These are phyloP conservation scores for Karstenula rhodostoma DNA, from an alignment of 2,329 filamentous ascomycete genomes.

Conservation along the genomic window DNA sequence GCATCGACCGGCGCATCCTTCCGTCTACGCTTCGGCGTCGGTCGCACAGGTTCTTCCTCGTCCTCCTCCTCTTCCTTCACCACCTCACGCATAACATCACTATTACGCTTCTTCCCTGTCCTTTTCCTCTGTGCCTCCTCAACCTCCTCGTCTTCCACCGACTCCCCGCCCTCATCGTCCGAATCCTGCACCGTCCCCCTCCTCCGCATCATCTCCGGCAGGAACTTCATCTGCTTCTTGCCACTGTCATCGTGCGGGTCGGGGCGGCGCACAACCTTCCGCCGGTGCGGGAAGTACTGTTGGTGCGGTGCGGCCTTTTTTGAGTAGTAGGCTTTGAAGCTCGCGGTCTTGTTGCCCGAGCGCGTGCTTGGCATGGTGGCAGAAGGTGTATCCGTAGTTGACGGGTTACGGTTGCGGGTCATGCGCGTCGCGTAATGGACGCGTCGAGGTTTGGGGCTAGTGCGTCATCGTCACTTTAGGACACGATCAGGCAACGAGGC, in stretches of 20 bases:
- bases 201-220: constrained; percentile 38
- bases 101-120: constrained; percentile 30
- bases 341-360: constrained; percentile 33
- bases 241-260: constrained; percentile 25
- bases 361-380: constrained; percentile 40
- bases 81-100: constrained; percentile 8
- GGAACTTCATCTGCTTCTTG: constrained; percentile 39
- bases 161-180: constrained; percentile 27
- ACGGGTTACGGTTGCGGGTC: neutral
- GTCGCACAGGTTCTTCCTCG: constrained; percentile 15
- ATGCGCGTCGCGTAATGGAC: neutral
- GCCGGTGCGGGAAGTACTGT: constrained; percentile 36
- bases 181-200: constrained; percentile 14
- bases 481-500: neutral
- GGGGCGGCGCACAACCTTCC: constrained; percentile 38
- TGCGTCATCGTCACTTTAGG: neutral
- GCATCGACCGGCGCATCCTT: constrained; percentile 15
- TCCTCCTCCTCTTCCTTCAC: constrained; percentile 17
- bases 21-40: constrained; percentile 32
- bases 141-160: constrained; percentile 10
- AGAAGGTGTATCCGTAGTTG: neutral
- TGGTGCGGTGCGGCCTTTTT: constrained; percentile 41
- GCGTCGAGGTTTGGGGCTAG: neutral
- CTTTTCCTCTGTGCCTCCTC: constrained; percentile 8
- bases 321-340: constrained; percentile 41